Percentiles rank a stretch among this genome's conserved stretches.
These are phyloP conservation scores for Fusarium siculi DNA, from an alignment of 2,329 filamentous ascomycete species.

Conservation along the genomic window DNA sequence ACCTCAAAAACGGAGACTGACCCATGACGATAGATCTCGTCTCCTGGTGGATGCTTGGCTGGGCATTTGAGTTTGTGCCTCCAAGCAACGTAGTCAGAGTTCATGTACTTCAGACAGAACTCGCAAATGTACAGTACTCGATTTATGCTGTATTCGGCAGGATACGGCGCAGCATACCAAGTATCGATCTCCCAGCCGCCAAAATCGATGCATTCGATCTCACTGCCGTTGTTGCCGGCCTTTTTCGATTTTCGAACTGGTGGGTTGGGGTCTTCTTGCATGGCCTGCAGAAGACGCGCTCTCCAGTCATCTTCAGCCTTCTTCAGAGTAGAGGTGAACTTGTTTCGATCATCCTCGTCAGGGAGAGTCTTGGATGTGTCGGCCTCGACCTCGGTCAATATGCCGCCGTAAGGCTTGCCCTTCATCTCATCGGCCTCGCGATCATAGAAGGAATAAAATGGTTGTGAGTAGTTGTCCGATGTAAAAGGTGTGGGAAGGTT, in stretches of 20 bases:
- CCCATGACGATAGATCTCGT: constrained; percentile 94
- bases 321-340: constrained; percentile 89
- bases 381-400: constrained; percentile 87
- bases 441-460: constrained; percentile 89
- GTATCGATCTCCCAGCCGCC: constrained; percentile 98
- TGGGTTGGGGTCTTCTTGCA: constrained; percentile 72
- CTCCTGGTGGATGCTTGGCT: constrained; percentile 94
- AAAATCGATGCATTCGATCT: constrained; percentile 99
- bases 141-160: constrained; percentile 97
- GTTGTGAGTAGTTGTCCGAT: constrained; percentile 73
- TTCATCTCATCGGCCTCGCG: constrained; percentile 90
- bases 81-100: constrained; percentile 98
- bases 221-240: constrained; percentile 85
- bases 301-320: constrained; percentile 95
- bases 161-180: constrained; percentile 98
- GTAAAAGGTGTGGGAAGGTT: constrained; percentile 66
- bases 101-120: constrained; percentile 99
- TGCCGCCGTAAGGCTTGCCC: constrained; percentile 94
- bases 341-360: constrained; percentile 79
- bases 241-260: constrained; percentile 77
- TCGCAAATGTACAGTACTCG: constrained; percentile 98
- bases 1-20: constrained; percentile 97
- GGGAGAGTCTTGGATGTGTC: constrained; percentile 92
- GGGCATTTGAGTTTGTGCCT: constrained; percentile 97
- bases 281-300: constrained; percentile 65